phyloP scores from a whole-genome alignment of 805 yeast genomes.

The Nakazawaea laoshanensis region DNA sequence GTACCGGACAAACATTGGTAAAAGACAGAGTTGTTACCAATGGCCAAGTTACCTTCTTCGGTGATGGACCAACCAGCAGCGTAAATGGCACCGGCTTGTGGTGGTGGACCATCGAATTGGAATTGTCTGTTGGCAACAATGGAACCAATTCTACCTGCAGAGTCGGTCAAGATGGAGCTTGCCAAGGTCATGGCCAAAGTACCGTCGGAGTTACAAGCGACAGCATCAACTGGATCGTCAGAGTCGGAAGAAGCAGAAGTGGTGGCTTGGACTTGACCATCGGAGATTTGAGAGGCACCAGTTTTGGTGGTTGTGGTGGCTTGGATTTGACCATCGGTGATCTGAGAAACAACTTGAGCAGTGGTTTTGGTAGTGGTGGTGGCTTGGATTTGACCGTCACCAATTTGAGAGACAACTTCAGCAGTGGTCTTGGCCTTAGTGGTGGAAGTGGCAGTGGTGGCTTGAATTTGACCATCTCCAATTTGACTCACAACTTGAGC shows the following conservation, averaged over 20 bases:
- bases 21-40: conserved; percentile 39
- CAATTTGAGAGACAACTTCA: conserved; percentile 34
- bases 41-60: conserved; percentile 36
- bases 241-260: conserved; percentile 20
- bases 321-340: conserved; percentile 29
- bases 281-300: conserved; percentile 36
- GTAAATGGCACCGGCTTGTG: conserved; percentile 48
- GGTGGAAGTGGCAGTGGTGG: conserved; percentile 24
- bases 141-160: conserved; percentile 45
- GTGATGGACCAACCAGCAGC: conserved; percentile 45
- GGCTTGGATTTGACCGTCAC: conserved; percentile 42
- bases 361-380: conserved; percentile 23
- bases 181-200: conserved; percentile 36
- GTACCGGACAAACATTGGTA: conserved; percentile 50
- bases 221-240: conserved; percentile 12
- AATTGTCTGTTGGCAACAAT: conserved; percentile 57
- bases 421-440: conserved; percentile 14
- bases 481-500: conserved; percentile 25
- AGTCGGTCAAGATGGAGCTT: conserved; percentile 34
- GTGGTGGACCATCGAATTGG: conserved; percentile 62
- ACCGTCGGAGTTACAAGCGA: conserved; percentile 26
- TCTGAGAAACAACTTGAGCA: conserved; percentile 26
- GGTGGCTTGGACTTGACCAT: conserved; percentile 37
- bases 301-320: conserved; percentile 23
- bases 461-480: conserved; percentile 39